Evolutionary conservation across 441 rosid species (phyloP), one percentile per base, ranked within the genome.

Genomic region (Pelargonium myrrhifolium): DNA sequence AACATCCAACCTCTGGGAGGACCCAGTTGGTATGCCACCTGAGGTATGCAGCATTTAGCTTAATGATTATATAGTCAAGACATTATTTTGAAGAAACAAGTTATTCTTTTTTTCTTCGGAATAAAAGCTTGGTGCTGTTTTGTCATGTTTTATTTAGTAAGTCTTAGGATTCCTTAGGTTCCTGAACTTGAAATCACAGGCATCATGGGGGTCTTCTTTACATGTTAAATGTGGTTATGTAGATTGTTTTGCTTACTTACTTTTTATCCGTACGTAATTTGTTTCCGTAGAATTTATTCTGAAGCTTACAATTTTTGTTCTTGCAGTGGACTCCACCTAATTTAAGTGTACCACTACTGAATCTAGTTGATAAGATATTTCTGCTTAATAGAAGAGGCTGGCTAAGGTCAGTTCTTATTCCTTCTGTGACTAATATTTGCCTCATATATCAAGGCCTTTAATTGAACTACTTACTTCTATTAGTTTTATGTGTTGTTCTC

Each of bases 341-440:
- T 74, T 93, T 95, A 68, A 92, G 96, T 60, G 96, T 92, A 37
- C 98, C 99, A 35, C 72, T 95, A 65, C 71, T 95, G 79, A 95
- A 90, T 87, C 90, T 95, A 65, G 99, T 95, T 55, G 99, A 95
- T 77, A 95, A 92, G 76, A 87, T 92, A 67, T 95, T 95, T 84
- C 98, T 89, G 79, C 93, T 95, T 11, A 92, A 89, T 64, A 89
- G 94, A 80, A 87, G 98, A 82, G 99, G 98, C 60, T 95, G 99
- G 99, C 76, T 95, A 75, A 87, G 98, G 99, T 95, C 77, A 79
- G 86, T 21, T 68, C 45, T 65, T 60, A 55, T 24, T 75, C 64
- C 37, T 62, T 7, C 15, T 17, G 3, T 28, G 3, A 3, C 35
- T 28, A 28, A 2, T 28, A 28, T 28, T 28, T 28, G 3, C 35